Evolutionary conservation across 139 green algal species (phyloP).

Genomic region (Picochlorum costavermella): DNA sequence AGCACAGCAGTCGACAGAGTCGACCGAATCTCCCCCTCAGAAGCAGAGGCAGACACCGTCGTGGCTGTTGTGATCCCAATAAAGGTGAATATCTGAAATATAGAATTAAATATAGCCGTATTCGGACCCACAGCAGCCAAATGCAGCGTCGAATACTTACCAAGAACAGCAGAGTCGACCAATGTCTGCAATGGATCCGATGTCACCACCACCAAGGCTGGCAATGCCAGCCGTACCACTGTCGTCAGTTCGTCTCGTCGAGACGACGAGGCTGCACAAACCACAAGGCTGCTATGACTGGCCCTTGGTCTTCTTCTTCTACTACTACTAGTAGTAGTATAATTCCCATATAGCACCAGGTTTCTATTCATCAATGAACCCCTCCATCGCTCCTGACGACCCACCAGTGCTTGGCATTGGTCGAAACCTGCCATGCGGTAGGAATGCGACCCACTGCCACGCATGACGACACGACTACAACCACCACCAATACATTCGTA

Average conservation of each 20-base stretch:
- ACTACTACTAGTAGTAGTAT: too few relatives aligned
- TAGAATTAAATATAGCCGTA: constrained; percentile 63
- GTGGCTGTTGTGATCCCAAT: constrained; percentile 50
- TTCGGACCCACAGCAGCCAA: constrained; percentile 61
- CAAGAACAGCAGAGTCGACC: constrained; percentile 59
- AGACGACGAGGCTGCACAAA: neutral
- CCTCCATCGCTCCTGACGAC: too few relatives aligned
- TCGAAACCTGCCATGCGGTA: too few relatives aligned
- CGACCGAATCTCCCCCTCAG: neutral
- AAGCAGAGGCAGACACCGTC: constrained; percentile 39
- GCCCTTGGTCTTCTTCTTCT: too few relatives aligned
- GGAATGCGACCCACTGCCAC: too few relatives aligned
- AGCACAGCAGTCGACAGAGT: constrained; percentile 29
- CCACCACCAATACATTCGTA: too few relatives aligned
- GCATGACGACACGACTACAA: too few relatives aligned
- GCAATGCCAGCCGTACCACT: constrained; percentile 34
- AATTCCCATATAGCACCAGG: too few relatives aligned
- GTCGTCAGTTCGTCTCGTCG: neutral
- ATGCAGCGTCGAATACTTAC: constrained; percentile 40
- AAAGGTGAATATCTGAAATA: constrained; percentile 60
- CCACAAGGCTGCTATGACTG: too few relatives aligned
- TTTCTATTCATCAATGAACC: too few relatives aligned
- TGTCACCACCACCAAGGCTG: constrained; percentile 47
- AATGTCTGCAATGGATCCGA: constrained; percentile 62
- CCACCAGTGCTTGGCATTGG: too few relatives aligned